Evolutionary conservation across 163 green algal species (phyloP), one percentile per base, ranked within the genome.

Genomic region (Chlamydomonas reinhardtii): DNA sequence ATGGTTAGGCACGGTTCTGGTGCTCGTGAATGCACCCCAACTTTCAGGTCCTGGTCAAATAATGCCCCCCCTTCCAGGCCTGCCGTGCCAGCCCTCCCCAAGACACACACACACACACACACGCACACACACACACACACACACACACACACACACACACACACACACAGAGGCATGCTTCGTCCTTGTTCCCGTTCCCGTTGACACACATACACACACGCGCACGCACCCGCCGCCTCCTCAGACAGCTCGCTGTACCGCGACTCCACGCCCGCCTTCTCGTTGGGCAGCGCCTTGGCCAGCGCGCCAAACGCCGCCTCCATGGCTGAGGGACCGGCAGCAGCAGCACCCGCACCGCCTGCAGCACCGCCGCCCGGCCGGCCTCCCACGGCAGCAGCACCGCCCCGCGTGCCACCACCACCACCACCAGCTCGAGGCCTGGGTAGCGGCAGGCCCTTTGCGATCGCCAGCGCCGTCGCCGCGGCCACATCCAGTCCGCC

Each of bases 291-390:
- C 39, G 19, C 9, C 82, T 87, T 27, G 20, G 89, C 56, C 35
- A 93, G 56, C 0, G 52, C 73, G 0, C 86, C 91, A 89, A 94
- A 94, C 6, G 92, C 92, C 0, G 92, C 92, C 25, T 91, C 92
- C 91, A 94, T 89, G 0, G 84, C 92, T 0, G 73, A 85, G 1
- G 27, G 34, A 8, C 56, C 54, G 0, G 48, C 79, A 2, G 65
- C 34, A 2, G 29, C 78, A 4, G 25, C 74, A 6, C 43, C 61
- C 0, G 43, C n/a, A n/a, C n/a, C n/a, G n/a, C n/a, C 73, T 14
- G 52, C 64, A 5, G 4, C n/a, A 29, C 25, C 64, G 29, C 62
- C 35, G 27, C 62, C 4, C 12, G 22, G 59, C 17, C 17, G 5
- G 48, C 48, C 48, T 12, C 39, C 39, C 39, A 8, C 39, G 48